These are phyloP conservation scores for Pseudogymnoascus verrucosus DNA, from an alignment of 2,329 filamentous ascomycete species.

Conservation along the genomic window DNA sequence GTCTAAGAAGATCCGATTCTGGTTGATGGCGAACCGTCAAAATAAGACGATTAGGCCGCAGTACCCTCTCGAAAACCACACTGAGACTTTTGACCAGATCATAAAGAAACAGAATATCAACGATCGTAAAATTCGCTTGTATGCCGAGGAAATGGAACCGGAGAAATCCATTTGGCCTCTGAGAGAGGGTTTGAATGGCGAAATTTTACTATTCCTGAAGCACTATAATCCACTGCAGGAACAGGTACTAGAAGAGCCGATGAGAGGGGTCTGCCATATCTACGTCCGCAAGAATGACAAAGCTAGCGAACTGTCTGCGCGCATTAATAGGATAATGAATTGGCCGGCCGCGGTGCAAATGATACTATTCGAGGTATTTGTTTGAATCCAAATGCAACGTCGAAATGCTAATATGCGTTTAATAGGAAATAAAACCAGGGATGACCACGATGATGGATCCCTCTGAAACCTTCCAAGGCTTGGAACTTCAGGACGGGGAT, in stretches of 20 bases:
- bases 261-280: constrained; percentile 71
- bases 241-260: constrained; percentile 55
- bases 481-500: constrained; percentile 94
- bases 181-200: constrained; percentile 48
- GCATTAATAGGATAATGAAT: constrained; percentile 73
- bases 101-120: background rate
- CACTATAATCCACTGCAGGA: constrained; percentile 77
- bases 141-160: constrained; percentile 54
- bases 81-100: constrained; percentile 69
- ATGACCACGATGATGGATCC: constrained; percentile 95
- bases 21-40: constrained; percentile 97
- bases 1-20: constrained; percentile 68
- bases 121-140: constrained; percentile 55
- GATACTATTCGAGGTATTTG: constrained; percentile 65
- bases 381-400: background rate
- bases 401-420: constrained; percentile 16
- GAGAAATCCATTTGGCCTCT: constrained; percentile 67
- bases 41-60: constrained; percentile 97
- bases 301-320: constrained; percentile 71
- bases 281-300: constrained; percentile 85
- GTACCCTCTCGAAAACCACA: constrained; percentile 68
- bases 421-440: constrained; percentile 85
- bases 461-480: constrained; percentile 79
- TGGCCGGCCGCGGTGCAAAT: constrained; percentile 63
- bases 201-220: constrained; percentile 83